Evolutionary conservation across 352 stramenopile genomes (phyloP), one percentile per base, ranked within the genome.

Genomic region (Blastocystis sp.): DNA sequence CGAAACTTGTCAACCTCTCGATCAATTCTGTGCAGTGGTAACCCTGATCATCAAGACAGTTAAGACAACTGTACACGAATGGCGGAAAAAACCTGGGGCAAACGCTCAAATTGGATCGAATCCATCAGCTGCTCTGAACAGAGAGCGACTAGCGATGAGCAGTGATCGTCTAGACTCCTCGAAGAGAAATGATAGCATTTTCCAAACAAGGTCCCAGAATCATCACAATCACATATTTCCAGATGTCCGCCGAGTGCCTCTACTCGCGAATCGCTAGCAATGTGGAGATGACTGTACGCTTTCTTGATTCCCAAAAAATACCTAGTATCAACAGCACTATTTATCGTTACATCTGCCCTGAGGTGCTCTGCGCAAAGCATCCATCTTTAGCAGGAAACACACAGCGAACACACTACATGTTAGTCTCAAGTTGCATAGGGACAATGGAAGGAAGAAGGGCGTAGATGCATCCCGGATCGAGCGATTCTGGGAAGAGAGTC

Each of bases 301-400:
- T 81, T 81, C 8, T 56, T 54, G 13, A 24, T n/a, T 6, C 70
- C 70, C 26, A 81, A 18, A 30, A 81, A 81, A 47, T 53, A 81
- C 26, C 70, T 81, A 63, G 18, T 0, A 1, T 24, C 54, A 16
- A 63, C 6, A 47, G 4, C 24, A 18, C 18, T 50, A 1, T 18
- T 16, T 16, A 34, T 11, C 13, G 0, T 8, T n/a, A 81, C 70
- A 34, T 64, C 1, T 66, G 26, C 18, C 70, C 70, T 4, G 47
- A n/a, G 2, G 26, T 37, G 55, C 50, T 85, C 37, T 85, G 73
- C 20, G 50, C 73, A 43, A 85, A n/a, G 37, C 43, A 66, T 16
- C 37, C 47, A 45, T 45, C 53, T 16, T 20, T 13, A 18, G 39
- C 39, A 9, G 56, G 18, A 43, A 26, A 13, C 34, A 76, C 39